Percentiles rank a stretch among this genome's conserved stretches.
Conservation (phyloP, 345 rosid species). For the Rhodomyrtus tomentosa region DNA sequence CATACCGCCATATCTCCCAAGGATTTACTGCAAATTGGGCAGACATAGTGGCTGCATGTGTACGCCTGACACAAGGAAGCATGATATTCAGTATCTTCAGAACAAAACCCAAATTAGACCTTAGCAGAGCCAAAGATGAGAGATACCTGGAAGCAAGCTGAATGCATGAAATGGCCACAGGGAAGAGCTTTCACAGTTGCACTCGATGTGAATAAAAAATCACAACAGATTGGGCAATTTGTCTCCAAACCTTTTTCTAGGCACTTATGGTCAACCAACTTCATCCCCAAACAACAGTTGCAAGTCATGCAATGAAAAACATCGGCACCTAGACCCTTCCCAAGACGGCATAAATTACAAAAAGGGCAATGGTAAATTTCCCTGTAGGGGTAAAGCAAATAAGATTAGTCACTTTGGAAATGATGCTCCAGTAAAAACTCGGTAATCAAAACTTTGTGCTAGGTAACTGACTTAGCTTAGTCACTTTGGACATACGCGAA, state of each 20-base stretch:
- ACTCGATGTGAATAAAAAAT: constrained; percentile 75
- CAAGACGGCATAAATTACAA: constrained; percentile 92
- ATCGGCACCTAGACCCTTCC: constrained; percentile 77
- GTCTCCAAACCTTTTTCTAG: constrained; percentile 74
- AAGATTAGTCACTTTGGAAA: too few species aligned
- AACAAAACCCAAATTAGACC: neutral
- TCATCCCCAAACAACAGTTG: constrained; percentile 76
- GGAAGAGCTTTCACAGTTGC: constrained; percentile 75
- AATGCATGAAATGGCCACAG: constrained; percentile 90
- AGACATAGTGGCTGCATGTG: constrained; percentile 85
- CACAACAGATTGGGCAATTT: constrained; percentile 89
- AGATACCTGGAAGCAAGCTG: constrained; percentile 86
- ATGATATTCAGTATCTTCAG: neutral
- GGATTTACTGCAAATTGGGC: constrained; percentile 90
- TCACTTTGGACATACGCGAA: neutral
- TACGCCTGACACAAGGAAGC: constrained; percentile 42
- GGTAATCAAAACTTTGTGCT: neutral
- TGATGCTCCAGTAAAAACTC: neutral
- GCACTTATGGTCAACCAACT: constrained; percentile 69
- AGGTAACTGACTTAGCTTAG: neutral
- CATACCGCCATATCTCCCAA: constrained; percentile 93
- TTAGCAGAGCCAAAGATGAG: neutral
- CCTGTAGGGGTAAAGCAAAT: constrained; percentile 18
- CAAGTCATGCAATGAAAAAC: constrained; percentile 94
- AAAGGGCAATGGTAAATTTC: constrained; percentile 80